A percentile compares a stretch with the other conserved stretches of the same genome.
These are phyloP conservation scores for Globisporangium lucens DNA, from an alignment of 352 stramenopile genomes.

Conservation along the genomic window DNA sequence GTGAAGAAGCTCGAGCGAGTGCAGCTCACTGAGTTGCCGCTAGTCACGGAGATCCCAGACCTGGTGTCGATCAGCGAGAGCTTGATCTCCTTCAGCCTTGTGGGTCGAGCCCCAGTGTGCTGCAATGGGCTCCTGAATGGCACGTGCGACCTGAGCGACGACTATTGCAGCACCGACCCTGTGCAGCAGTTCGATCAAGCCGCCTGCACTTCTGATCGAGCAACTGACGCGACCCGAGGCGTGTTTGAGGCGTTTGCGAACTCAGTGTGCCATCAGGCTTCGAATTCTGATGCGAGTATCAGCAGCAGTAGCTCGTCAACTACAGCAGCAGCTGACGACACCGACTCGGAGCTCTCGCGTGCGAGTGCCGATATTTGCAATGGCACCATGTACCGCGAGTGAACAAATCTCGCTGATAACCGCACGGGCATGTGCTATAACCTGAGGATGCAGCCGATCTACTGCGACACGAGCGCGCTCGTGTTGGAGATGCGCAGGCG, in stretches of 20 bases:
- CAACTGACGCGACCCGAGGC: constrained; percentile 17
- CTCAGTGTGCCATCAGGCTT: constrained; percentile 16
- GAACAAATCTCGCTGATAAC: constrained; percentile 8
- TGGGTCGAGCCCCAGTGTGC: constrained; percentile 15
- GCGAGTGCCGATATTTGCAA: constrained; percentile 32
- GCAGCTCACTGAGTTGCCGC: constrained; percentile 16
- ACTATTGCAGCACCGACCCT: constrained; percentile 16
- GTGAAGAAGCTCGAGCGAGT: constrained; percentile 10
- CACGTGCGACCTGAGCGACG: constrained; percentile 24
- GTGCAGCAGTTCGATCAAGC: not conserved
- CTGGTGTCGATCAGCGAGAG: constrained; percentile 13
- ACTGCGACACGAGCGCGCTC: constrained; percentile 24
- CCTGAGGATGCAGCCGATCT: constrained; percentile 26
- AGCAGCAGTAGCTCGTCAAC: constrained; percentile 1
- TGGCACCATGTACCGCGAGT: constrained; percentile 39
- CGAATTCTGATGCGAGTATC: not conserved
- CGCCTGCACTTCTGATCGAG: constrained; percentile 4
- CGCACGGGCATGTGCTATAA: constrained; percentile 36
- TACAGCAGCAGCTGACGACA: constrained; percentile 1
- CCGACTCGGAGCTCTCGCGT: constrained; percentile 18
- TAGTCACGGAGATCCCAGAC: constrained; percentile 20
- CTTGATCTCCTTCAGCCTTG: constrained; percentile 18
- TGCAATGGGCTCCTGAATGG: constrained; percentile 31
- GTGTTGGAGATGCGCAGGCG: not conserved
- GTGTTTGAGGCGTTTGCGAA: constrained; percentile 21